Conservation (phyloP, 2,329 filamentous ascomycete genomes). For the Phialemoniopsis sp. region DNA sequence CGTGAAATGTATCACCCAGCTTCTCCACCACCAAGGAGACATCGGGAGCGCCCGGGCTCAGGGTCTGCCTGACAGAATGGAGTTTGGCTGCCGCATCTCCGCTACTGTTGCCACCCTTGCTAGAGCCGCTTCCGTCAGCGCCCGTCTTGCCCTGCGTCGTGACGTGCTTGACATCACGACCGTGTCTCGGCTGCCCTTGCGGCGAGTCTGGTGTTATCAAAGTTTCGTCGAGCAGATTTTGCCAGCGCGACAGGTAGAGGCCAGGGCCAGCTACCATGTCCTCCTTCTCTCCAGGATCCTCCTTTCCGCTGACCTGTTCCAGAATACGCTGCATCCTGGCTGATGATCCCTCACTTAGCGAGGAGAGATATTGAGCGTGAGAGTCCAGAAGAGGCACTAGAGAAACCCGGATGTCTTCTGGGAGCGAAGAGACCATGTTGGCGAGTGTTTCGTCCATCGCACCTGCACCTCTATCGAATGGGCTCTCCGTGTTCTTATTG, state of each 20-base stretch:
- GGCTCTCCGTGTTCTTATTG: background rate
- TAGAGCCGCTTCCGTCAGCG: conserved; percentile 11
- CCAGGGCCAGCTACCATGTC: conserved; percentile 52
- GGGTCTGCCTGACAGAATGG: too few relatives aligned
- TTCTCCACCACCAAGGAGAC: too few relatives aligned
- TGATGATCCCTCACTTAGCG: conserved; percentile 49
- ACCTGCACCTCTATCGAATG: conserved; percentile 26
- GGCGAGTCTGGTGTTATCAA: conserved; percentile 57
- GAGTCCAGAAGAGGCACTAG: conserved; percentile 52
- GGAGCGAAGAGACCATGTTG: conserved; percentile 39
- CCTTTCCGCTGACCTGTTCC: conserved; percentile 20
- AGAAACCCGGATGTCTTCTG: conserved; percentile 34
- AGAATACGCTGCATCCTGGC: conserved; percentile 55
- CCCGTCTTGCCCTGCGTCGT: conserved; percentile 39
- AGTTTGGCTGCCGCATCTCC: background rate
- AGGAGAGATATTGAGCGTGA: conserved; percentile 56
- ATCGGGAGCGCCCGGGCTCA: background rate
- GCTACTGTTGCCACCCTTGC: conserved; percentile 10
- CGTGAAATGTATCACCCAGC: too few relatives aligned
- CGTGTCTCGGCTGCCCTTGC: conserved; percentile 47
- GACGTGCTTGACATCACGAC: conserved; percentile 44
- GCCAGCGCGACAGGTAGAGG: conserved; percentile 69
- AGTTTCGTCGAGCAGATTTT: conserved; percentile 66
- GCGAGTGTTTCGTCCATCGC: conserved; percentile 34
- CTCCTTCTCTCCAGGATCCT: conserved; percentile 12